These are phyloP conservation scores for Pleodorina starrii DNA, from an alignment of 139 green algal species.

Conservation along the genomic window DNA sequence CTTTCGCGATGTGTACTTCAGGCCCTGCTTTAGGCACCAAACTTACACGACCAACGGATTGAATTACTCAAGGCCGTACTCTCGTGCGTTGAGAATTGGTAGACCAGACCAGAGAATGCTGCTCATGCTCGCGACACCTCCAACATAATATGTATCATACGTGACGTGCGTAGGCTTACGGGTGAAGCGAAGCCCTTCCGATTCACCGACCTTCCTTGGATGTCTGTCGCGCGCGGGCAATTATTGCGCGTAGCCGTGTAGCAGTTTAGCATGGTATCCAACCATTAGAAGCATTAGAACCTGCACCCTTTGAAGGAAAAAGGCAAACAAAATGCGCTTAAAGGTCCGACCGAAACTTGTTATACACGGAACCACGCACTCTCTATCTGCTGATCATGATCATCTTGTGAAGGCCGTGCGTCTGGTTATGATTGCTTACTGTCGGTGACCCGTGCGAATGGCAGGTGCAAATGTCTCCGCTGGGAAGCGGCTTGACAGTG, in stretches of 20 bases:
- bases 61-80: no score
- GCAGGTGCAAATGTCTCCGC: constrained; percentile 67
- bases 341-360: constrained; percentile 18
- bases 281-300: not conserved
- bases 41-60: no score
- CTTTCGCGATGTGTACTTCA: no score
- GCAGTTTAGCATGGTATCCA: not conserved
- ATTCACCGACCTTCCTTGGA: constrained; percentile 35
- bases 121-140: no score
- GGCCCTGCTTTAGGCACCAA: no score
- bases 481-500: constrained; percentile 58
- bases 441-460: not conserved
- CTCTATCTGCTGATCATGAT: not conserved
- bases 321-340: not conserved
- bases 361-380: not conserved
- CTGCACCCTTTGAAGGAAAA: not conserved
- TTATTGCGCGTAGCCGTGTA: not conserved
- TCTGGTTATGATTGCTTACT: not conserved
- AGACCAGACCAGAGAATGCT: no score
- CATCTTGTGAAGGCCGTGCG: not conserved
- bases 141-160: no score
- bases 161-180: no score
- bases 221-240: not conserved
- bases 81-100: no score
- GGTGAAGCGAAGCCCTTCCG: not conserved